Evolutionary conservation across 176 grass and related monocot genomes (phyloP).

Genomic region (Ensete ventricosum): DNA sequence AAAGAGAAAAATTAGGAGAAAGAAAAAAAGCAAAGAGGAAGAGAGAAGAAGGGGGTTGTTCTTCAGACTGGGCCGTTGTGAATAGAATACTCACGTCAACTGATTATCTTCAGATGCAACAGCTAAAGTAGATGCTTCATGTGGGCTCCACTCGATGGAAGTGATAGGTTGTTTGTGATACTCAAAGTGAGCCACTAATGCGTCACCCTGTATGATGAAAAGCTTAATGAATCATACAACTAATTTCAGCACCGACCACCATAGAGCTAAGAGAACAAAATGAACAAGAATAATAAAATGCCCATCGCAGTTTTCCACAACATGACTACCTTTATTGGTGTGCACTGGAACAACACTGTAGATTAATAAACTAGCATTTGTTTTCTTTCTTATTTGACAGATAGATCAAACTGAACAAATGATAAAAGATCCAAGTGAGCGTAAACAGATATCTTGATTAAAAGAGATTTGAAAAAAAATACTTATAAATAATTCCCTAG

Average conservation of each 20-base stretch:
- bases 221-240: not conserved
- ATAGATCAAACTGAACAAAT: no score
- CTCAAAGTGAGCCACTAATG: conserved; percentile 61
- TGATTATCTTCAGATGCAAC: conserved; percentile 80
- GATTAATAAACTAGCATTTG: no score
- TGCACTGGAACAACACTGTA: no score
- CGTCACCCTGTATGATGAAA: conserved; percentile 27
- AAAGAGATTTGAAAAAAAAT: no score
- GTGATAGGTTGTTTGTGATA: conserved; percentile 87
- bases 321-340: no score
- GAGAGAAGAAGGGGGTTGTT: not conserved
- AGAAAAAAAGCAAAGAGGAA: not conserved
- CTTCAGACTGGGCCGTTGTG: not conserved
- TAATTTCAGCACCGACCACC: not conserved
- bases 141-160: conserved; percentile 84
- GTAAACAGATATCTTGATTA: no score
- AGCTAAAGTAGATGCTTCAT: conserved; percentile 83
- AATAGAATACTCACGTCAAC: conserved; percentile 43
- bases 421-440: no score
- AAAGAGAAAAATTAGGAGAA: conserved; percentile 6
- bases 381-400: no score
- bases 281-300: not conserved
- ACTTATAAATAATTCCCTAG: no score
- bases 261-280: not conserved
- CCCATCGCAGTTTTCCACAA: no score